Conservation (phyloP, 257 asterid genomes). For the Cynanchum wilfordii region DNA sequence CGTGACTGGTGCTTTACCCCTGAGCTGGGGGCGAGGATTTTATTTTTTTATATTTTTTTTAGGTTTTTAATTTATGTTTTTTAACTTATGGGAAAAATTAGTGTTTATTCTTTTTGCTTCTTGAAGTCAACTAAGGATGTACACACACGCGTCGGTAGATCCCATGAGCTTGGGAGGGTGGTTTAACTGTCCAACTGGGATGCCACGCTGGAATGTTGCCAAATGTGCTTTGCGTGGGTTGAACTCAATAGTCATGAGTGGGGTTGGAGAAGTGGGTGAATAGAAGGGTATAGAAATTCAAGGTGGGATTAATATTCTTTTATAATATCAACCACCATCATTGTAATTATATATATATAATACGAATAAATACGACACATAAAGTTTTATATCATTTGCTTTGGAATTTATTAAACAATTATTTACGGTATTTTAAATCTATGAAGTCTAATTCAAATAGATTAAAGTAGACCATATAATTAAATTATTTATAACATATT, state of each 20-base stretch:
- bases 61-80: not conserved
- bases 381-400: too few species aligned
- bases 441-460: too few species aligned
- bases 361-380: too few species aligned
- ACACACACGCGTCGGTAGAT: conserved; percentile 23
- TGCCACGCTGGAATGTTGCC: conserved; percentile 32
- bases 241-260: conserved; percentile 33
- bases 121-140: conserved; percentile 4
- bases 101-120: not conserved
- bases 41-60: not conserved
- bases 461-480: too few species aligned
- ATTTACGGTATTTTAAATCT: too few species aligned
- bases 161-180: conserved; percentile 14
- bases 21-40: not conserved
- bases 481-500: too few species aligned
- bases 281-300: not conserved
- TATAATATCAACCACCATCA: conserved; percentile 8
- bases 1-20: conserved; percentile 15
- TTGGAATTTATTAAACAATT: too few species aligned
- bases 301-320: not conserved
- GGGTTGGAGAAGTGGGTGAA: conserved; percentile 4
- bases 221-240: conserved; percentile 51
- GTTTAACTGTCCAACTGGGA: conserved; percentile 34
- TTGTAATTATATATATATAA: conserved; percentile 2
- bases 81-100: not conserved